A percentile compares a stretch with the other conserved stretches of the same genome.
Evolutionary conservation across 2,329 filamentous ascomycete species (phyloP).

Genomic region (Talaromyces sp.): DNA sequence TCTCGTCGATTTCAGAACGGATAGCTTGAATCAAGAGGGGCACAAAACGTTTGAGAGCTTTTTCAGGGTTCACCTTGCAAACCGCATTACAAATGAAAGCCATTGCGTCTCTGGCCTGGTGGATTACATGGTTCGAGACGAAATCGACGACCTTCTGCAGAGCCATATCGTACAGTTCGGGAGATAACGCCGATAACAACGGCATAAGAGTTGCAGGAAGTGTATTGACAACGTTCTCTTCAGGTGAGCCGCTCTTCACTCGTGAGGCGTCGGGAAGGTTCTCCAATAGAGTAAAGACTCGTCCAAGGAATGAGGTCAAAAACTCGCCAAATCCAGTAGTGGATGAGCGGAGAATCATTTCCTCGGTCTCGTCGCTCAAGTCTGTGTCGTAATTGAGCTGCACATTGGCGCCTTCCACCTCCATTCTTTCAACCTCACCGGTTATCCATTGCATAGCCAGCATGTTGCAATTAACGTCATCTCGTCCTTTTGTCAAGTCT

Average conservation of each 20-base stretch:
- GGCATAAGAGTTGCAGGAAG: slow-evolving; percentile 88
- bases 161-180: slow-evolving; percentile 87
- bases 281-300: slow-evolving; percentile 91
- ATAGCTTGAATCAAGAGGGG: slow-evolving; percentile 90
- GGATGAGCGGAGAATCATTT: slow-evolving; percentile 83
- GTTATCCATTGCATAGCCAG: slow-evolving; percentile 92
- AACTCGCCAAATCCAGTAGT: slow-evolving; percentile 94
- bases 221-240: slow-evolving; percentile 96
- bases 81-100: slow-evolving; percentile 96
- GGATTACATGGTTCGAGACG: slow-evolving; percentile 88
- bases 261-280: slow-evolving; percentile 89
- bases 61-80: slow-evolving; percentile 92
- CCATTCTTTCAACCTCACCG: slow-evolving; percentile 89
- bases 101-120: slow-evolving; percentile 96
- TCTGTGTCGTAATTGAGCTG: slow-evolving; percentile 81
- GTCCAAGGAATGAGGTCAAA: slow-evolving; percentile 81
- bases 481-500: slow-evolving; percentile 68
- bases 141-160: slow-evolving; percentile 91
- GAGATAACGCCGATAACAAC: slow-evolving; percentile 83
- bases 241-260: slow-evolving; percentile 83
- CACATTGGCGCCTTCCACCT: slow-evolving; percentile 78
- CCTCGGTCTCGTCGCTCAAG: slow-evolving; percentile 80
- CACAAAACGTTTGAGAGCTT: slow-evolving; percentile 84
- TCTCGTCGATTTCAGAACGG: slow-evolving; percentile 93
- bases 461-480: slow-evolving; percentile 67